phyloP scores from a whole-genome alignment of 805 yeast species.

The Schizosaccharomyces japonicus region DNA sequence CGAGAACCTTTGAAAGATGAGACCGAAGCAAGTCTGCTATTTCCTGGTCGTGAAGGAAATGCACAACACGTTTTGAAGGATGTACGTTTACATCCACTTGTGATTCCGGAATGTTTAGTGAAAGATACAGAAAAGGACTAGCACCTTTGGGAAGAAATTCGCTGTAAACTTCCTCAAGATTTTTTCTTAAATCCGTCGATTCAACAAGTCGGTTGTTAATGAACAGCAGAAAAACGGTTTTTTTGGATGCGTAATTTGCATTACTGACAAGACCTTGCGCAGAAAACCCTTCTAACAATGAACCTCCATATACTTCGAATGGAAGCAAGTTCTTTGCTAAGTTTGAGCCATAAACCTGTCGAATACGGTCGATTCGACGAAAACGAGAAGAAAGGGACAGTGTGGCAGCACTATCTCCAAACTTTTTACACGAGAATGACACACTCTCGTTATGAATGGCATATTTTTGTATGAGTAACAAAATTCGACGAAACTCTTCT shows the following conservation, averaged over 20 bases:
- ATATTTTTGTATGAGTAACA: slow-evolving; percentile 67
- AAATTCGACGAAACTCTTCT: slow-evolving; percentile 54
- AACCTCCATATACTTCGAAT: neutral
- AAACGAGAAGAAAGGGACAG: slow-evolving; percentile 32
- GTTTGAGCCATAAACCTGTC: slow-evolving; percentile 44
- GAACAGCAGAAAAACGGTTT: slow-evolving; percentile 50
- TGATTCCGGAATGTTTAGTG: slow-evolving; percentile 39
- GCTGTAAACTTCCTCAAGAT: slow-evolving; percentile 37
- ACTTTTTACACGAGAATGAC: slow-evolving; percentile 57
- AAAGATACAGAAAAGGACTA: slow-evolving; percentile 53
- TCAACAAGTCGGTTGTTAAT: slow-evolving; percentile 47
- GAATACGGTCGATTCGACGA: slow-evolving; percentile 39
- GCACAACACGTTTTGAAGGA: slow-evolving; percentile 82
- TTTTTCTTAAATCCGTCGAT: slow-evolving; percentile 57
- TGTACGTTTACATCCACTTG: slow-evolving; percentile 83
- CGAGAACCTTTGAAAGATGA: slow-evolving; percentile 26
- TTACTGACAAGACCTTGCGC: slow-evolving; percentile 41
- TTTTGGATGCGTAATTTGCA: slow-evolving; percentile 47
- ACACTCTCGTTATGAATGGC: slow-evolving; percentile 48
- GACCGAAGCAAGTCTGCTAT: slow-evolving; percentile 39
- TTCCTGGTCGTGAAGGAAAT: slow-evolving; percentile 69
- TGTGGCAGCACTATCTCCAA: slow-evolving; percentile 49
- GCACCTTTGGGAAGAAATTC: slow-evolving; percentile 54
- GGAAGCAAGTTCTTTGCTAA: slow-evolving; percentile 30
- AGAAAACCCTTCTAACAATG: slow-evolving; percentile 9